Base-by-base conservation (phyloP, 2,329 filamentous ascomycete genomes). In the Ceratocystis albifundus region DNA sequence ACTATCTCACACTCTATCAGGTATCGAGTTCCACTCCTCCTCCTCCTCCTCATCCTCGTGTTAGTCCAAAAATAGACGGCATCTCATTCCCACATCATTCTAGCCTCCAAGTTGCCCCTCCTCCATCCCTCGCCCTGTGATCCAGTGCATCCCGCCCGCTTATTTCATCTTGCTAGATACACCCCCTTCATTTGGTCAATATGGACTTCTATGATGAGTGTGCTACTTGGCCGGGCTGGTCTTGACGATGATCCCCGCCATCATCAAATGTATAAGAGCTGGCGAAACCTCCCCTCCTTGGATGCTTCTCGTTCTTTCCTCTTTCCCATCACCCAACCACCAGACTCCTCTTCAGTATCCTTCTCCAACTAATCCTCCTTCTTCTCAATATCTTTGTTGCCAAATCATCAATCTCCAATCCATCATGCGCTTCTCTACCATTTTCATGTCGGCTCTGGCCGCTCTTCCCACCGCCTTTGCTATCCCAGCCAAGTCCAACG, bases 381-480 rank as follows among this genome's bases (percentile, higher is more conserved):
- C 28, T 36, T n/a, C 28, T 36, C 10, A 53, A 32, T 28, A 4
- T 25, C 6, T 6, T 28, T 22, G n/a, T 25, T 55, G 2, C 12
- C 1, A 5, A 22, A 30, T 6, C 10, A 64, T 25, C 5, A 36
- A 36, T 8, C 32, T 36, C 32, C 12, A 36, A 30, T n/a, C 22
- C 67, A 66, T 10, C n/a, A 73, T 73, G 72, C 64, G 70, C 64
- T 64, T 71, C 70, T 71, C 70, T 53, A 69, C 69, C 5, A n/a
- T 72, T 64, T 22, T 71, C 53, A 50, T 71, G 28, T 64, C 69
- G 8, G 59, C 70, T 32, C 17, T 71, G 46, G 67, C 71, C 59
- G 64, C 70, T 46, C 62, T 70, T 57, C 68, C 70, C 32, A 68
- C 68, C 20, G 70, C 70, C 25, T 66, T 73, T 36, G 67, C 69